Percentiles rank a stretch among this genome's conserved stretches.
phyloP scores from a whole-genome alignment of 441 rosid species.

The Gossypium trilobum region DNA sequence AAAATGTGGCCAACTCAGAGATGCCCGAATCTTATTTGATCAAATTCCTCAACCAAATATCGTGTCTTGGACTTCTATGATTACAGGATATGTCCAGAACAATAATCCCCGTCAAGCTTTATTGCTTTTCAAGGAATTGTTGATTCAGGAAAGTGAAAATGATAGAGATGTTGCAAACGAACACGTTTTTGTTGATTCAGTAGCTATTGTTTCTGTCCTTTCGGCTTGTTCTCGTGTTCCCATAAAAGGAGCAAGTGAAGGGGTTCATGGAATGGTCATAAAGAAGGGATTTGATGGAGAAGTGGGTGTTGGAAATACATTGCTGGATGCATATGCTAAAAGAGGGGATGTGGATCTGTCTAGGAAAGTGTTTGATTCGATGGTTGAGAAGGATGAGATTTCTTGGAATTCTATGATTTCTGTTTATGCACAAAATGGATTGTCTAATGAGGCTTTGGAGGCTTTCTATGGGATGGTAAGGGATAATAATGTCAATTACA shows the following conservation, averaged over 20 bases:
- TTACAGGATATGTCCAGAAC: slow-evolving; percentile 57
- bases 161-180: slow-evolving; percentile 18
- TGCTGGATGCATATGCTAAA: slow-evolving; percentile 74
- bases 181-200: slow-evolving; percentile 41
- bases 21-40: slow-evolving; percentile 51
- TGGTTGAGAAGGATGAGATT: slow-evolving; percentile 49
- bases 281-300: slow-evolving; percentile 53
- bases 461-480: slow-evolving; percentile 38
- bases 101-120: slow-evolving; percentile 44
- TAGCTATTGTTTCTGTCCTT: slow-evolving; percentile 58
- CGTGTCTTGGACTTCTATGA: slow-evolving; percentile 66
- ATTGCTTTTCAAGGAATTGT: slow-evolving; percentile 51
- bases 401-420: slow-evolving; percentile 78
- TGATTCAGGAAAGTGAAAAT: slow-evolving; percentile 37
- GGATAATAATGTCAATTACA: slow-evolving; percentile 35
- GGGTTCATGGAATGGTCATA: slow-evolving; percentile 48
- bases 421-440: slow-evolving; percentile 61
- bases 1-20: slow-evolving; percentile 35
- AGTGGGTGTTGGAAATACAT: slow-evolving; percentile 51
- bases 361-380: slow-evolving; percentile 57
- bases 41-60: slow-evolving; percentile 46
- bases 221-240: slow-evolving; percentile 62
- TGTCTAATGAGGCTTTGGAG: slow-evolving; percentile 50
- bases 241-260: slow-evolving; percentile 37
- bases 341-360: slow-evolving; percentile 42